Percentiles rank a stretch among this genome's conserved stretches.
Evolutionary conservation across 805 yeast species (phyloP).

Genomic region (Pichia thaimueangensis): DNA sequence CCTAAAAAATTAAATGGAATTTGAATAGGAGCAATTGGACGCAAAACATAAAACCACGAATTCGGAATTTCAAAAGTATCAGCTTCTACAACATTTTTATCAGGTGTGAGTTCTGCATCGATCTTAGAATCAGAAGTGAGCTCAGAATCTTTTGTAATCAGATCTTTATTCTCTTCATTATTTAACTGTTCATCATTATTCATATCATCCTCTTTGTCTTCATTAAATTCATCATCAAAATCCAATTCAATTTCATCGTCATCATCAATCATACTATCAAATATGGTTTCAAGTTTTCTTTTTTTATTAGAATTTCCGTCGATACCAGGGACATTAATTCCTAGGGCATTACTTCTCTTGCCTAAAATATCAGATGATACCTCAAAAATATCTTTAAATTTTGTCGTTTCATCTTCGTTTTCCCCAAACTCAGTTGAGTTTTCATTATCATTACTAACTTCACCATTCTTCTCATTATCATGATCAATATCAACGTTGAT

Average conservation of each 20-base stretch:
- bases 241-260: constrained; percentile 14
- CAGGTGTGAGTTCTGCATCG: constrained; percentile 2
- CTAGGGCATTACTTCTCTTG: background rate
- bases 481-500: background rate
- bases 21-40: constrained; percentile 56
- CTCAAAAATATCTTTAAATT: background rate
- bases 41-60: constrained; percentile 59
- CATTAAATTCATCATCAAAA: constrained; percentile 18
- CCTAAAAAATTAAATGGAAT: constrained; percentile 50
- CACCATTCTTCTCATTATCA: background rate
- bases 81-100: background rate
- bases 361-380: background rate
- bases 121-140: background rate
- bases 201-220: constrained; percentile 11
- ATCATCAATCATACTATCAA: constrained; percentile 14
- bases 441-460: constrained; percentile 17
- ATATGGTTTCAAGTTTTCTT: constrained; percentile 22
- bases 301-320: constrained; percentile 8
- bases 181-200: constrained; percentile 18
- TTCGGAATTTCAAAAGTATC: constrained; percentile 38
- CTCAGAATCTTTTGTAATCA: constrained; percentile 26
- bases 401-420: background rate
- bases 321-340: background rate
- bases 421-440: constrained; percentile 16
- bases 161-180: constrained; percentile 19